These are phyloP conservation scores for Cucumis variabilis DNA, from an alignment of 331 rosid species.

Conservation along the genomic window DNA sequence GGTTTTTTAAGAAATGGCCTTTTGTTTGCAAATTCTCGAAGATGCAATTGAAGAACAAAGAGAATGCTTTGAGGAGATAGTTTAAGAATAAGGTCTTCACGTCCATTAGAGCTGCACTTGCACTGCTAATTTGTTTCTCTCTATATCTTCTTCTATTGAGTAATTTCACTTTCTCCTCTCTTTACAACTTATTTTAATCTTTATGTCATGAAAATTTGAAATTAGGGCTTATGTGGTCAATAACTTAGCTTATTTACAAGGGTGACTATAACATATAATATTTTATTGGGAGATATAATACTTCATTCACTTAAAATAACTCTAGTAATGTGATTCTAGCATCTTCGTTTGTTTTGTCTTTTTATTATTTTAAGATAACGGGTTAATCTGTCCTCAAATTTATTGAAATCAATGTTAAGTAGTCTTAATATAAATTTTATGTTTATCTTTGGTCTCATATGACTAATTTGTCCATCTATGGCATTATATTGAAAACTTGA, in stretches of 20 bases:
- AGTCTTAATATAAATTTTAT: background rate
- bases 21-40: slow-evolving; percentile 60
- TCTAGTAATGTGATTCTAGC: too few relatives aligned
- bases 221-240: too few relatives aligned
- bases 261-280: too few relatives aligned
- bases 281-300: too few relatives aligned
- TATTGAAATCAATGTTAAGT: background rate
- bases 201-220: too few relatives aligned
- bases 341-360: too few relatives aligned
- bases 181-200: too few relatives aligned
- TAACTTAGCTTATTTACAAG: too few relatives aligned
- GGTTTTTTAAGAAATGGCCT: slow-evolving; percentile 62
- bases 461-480: background rate
- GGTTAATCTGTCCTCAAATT: slow-evolving; percentile 51
- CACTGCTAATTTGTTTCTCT: slow-evolving; percentile 54
- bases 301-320: too few relatives aligned
- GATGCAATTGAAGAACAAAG: slow-evolving; percentile 62
- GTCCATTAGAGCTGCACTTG: slow-evolving; percentile 67
- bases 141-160: slow-evolving; percentile 69
- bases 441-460: background rate
- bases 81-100: slow-evolving; percentile 57
- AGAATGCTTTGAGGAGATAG: slow-evolving; percentile 66
- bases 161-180: slow-evolving; percentile 16
- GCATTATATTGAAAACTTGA: background rate
- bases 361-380: too few relatives aligned